A percentile compares a stretch with the other conserved stretches of the same genome.
phyloP scores from a whole-genome alignment of 208 protist species.

The Leishmania major region DNA sequence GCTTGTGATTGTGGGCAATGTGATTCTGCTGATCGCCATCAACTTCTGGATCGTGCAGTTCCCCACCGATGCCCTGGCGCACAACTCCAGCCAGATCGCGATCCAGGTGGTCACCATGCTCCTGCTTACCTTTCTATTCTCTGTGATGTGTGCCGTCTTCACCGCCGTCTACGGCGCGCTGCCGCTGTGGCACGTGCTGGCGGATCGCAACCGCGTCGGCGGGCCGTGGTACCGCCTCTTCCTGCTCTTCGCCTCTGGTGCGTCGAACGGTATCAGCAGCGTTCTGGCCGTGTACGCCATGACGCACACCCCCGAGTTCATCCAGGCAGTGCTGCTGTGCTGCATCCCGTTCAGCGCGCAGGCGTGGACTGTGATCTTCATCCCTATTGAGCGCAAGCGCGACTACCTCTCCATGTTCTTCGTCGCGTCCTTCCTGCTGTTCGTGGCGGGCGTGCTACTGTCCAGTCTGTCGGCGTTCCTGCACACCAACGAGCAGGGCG shows the following conservation, averaged over 20 bases:
- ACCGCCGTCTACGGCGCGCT: constrained; percentile 38
- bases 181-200: constrained; percentile 54
- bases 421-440: constrained; percentile 64
- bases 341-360: constrained; percentile 77
- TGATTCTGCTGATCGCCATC: constrained; percentile 68
- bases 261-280: constrained; percentile 60
- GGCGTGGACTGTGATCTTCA: constrained; percentile 76
- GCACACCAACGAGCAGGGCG: constrained; percentile 10
- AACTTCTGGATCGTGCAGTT: constrained; percentile 83
- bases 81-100: constrained; percentile 70
- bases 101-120: constrained; percentile 64
- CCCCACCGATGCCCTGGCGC: constrained; percentile 27
- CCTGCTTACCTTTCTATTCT: constrained; percentile 65
- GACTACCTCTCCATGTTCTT: constrained; percentile 77
- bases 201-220: constrained; percentile 56
- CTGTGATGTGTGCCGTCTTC: constrained; percentile 37
- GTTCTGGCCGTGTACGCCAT: constrained; percentile 67
- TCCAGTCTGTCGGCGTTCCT: constrained; percentile 60
- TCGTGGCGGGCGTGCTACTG: constrained; percentile 67
- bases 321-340: constrained; percentile 81
- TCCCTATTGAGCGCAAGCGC: constrained; percentile 71
- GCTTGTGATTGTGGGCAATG: constrained; percentile 76
- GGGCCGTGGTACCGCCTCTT: constrained; percentile 60
- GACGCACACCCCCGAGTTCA: constrained; percentile 74
- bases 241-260: constrained; percentile 72